Percentiles rank a stretch among this genome's conserved stretches.
phyloP scores from a whole-genome alignment of 257 asterid species.

The Solanum sitiens region DNA sequence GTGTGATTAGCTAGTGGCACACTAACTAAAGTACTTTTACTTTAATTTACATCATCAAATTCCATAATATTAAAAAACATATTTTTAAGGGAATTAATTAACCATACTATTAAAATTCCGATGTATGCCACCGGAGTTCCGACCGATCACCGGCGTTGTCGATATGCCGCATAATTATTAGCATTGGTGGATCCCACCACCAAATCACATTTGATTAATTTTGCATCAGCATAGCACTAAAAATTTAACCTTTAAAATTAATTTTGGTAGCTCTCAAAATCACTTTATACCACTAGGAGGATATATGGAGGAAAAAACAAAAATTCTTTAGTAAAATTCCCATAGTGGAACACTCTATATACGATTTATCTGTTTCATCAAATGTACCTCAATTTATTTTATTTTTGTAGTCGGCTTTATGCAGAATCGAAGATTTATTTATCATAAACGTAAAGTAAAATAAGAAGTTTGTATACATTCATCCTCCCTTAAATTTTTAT shows the following conservation, averaged over 20 bases:
- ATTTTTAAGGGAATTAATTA: neutral
- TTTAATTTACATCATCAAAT: neutral
- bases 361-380: neutral
- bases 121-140: neutral
- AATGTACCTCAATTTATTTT: neutral
- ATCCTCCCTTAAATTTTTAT: neutral
- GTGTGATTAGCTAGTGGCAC: neutral
- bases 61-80: neutral
- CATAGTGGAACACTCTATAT: neutral
- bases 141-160: neutral
- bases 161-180: neutral
- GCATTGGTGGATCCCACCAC: neutral
- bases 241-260: neutral
- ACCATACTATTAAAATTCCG: neutral
- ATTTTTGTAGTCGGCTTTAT: too few relatives aligned
- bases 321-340: neutral
- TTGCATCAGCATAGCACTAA: slow-evolving; percentile 8
- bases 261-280: neutral
- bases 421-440: neutral
- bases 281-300: neutral
- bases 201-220: neutral
- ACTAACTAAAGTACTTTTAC: neutral
- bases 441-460: neutral
- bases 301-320: neutral
- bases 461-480: neutral